These are phyloP conservation scores for Solanum chilense DNA, from an alignment of 257 asterid species.

Conservation along the genomic window DNA sequence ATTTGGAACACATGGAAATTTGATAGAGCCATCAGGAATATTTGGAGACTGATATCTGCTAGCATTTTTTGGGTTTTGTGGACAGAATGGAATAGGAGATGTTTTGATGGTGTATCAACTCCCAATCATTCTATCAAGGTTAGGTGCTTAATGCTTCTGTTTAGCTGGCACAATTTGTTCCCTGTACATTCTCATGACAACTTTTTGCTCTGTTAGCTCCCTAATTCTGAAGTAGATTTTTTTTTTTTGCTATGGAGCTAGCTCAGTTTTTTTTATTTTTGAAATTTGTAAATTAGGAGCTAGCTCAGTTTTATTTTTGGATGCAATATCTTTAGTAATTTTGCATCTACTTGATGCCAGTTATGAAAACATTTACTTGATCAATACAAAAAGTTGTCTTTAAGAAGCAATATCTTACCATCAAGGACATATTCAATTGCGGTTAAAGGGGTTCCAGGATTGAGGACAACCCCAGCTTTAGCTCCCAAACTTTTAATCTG, in stretches of 20 bases:
- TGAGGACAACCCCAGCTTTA: constrained; percentile 98
- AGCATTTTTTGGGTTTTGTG: background rate
- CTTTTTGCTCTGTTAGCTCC: background rate
- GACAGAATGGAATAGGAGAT: background rate
- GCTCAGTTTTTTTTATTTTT: background rate
- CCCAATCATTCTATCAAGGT: background rate
- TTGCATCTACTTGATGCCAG: background rate
- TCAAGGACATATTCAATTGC: constrained; percentile 91
- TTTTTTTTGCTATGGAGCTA: background rate
- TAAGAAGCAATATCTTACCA: constrained; percentile 38
- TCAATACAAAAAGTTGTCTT: background rate
- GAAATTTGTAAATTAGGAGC: background rate
- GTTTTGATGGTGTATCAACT: background rate
- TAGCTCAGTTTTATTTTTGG: background rate
- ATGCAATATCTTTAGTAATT: background rate
- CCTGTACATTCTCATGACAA: background rate
- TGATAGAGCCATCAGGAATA: background rate
- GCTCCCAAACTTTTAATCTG: constrained; percentile 91
- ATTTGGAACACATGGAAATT: background rate
- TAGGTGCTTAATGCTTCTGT: background rate
- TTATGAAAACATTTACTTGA: background rate
- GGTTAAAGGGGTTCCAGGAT: constrained; percentile 83
- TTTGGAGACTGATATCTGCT: background rate
- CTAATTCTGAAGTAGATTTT: background rate
- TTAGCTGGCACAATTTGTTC: background rate